Evolutionary conservation across 371 early-diverging fungal genomes (phyloP), one percentile per base, ranked within the genome.

Genomic region (Umbelopsis sp.): DNA sequence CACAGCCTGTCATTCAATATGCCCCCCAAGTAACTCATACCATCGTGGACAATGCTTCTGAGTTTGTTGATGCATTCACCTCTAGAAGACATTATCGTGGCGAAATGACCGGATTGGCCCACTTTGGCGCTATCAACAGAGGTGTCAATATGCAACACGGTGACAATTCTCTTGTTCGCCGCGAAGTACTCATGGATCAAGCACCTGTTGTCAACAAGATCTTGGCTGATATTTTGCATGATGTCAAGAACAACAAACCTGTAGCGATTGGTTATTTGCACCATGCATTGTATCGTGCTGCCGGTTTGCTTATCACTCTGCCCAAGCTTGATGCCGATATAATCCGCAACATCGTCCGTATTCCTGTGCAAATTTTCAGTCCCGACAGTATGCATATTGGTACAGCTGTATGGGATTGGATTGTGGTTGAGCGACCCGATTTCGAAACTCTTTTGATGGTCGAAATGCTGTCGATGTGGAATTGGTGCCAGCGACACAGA

Each of bases 351-450:
- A 69, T 97, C 25, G 94, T 94, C 48, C 93, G 92, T 87, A 92
- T 94, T 52, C 97, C 97, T 3, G 84, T 95, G 20, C 83, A 90
- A n/a, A 69, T 91, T 53, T 97, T 97, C 69, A 88, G 91, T 12
- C 86, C 91, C 2, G 86, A 89, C 45, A 85, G 92, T 10, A 77
- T 98, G 76, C 92, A 92, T 64, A 86, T 92, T 16, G 92, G 92
- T 25, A 86, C 90, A 0, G 83, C 89, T 14, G 91, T 94, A 5
- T 98, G 97, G 97, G 92, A 87, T 45, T 93, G 93, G 92, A 79
- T 98, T 50, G 86, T 95, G 37, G 86, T 91, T 4, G 89, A 93
- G 65, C 84, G 91, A 37, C 87, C 94, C 1, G 91, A 89, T 11
- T 73, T 90, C 16, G 92, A 92, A 72, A 83, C 87, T 22, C 80